Evolutionary conservation across 108 stramenopile species (phyloP).

Genomic region (Fragilaria radians): DNA sequence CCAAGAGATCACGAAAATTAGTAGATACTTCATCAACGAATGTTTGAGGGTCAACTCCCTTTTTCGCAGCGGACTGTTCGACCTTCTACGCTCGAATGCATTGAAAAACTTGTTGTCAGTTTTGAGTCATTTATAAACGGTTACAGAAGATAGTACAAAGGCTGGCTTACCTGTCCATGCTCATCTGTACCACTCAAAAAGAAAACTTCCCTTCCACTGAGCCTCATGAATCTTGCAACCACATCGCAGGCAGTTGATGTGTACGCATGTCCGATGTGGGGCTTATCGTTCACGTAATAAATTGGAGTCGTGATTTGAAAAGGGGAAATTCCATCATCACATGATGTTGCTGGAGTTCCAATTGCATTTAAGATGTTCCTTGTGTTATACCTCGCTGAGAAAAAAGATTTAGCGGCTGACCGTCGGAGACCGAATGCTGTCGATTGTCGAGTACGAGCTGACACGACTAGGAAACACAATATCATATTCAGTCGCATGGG

Average conservation of each 20-base stretch:
- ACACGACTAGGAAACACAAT: neutral
- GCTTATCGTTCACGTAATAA: constrained; percentile 97
- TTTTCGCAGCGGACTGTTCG: constrained; percentile 71
- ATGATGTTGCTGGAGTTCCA: constrained; percentile 39
- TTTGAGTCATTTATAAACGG: neutral
- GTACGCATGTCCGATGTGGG: constrained; percentile 99
- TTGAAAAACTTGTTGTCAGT: neutral
- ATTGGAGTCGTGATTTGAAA: constrained; percentile 98
- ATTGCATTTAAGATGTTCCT: neutral
- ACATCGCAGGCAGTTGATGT: constrained; percentile 93
- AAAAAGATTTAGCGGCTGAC: neutral
- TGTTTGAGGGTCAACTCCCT: constrained; percentile 64
- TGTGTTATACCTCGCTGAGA: neutral
- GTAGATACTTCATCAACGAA: constrained; percentile 80
- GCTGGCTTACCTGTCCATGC: constrained; percentile 88
- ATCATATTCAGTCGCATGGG: neutral
- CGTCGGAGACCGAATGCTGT: neutral
- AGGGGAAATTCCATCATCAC: constrained; percentile 67
- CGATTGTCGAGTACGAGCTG: neutral
- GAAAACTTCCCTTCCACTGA: constrained; percentile 83
- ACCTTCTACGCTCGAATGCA: constrained; percentile 71
- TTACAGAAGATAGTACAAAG: neutral
- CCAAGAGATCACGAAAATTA: constrained; percentile 78
- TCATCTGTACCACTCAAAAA: constrained; percentile 97
- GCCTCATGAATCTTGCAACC: constrained; percentile 91